Evolutionary conservation across 2,329 filamentous ascomycete species (phyloP).

Genomic region (Helicocarpus griseus): DNA sequence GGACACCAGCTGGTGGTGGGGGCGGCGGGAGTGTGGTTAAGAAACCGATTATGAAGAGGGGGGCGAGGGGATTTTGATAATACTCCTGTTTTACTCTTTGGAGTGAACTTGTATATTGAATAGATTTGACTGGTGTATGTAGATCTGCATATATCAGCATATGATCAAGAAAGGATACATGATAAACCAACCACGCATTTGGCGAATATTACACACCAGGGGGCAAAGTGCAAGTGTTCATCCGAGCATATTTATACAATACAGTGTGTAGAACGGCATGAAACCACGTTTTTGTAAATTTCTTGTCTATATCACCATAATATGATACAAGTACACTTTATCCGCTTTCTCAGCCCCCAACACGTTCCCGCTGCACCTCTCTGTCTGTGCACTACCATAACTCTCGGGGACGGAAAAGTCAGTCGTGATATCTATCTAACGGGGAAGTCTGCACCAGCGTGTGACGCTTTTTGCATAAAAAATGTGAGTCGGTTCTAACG

Average conservation of each 20-base stretch:
- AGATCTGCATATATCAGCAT: neutral
- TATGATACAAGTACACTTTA: neutral
- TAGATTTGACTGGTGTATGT: neutral
- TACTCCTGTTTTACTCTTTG: neutral
- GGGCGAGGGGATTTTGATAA: conserved; percentile 21
- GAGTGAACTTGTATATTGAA: neutral
- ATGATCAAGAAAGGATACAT: neutral
- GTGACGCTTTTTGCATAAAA: no score
- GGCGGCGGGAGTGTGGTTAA: conserved; percentile 30
- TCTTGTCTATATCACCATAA: neutral
- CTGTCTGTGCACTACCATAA: neutral
- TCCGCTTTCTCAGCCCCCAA: neutral
- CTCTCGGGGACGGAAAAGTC: neutral
- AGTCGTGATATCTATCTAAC: neutral
- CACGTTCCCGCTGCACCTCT: neutral
- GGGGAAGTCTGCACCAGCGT: neutral
- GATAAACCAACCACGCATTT: neutral
- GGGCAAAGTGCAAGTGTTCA: neutral
- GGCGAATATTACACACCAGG: no score
- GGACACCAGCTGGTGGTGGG: conserved; percentile 20
- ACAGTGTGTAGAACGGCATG: neutral
- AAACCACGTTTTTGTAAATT: neutral
- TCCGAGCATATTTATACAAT: no score
- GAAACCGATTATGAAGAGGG: conserved; percentile 27
- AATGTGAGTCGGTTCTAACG: neutral